Evolutionary conservation across 805 yeast genomes (phyloP), one percentile per base, ranked within the genome.

Genomic region (Tetrapisispora pingtungensis): DNA sequence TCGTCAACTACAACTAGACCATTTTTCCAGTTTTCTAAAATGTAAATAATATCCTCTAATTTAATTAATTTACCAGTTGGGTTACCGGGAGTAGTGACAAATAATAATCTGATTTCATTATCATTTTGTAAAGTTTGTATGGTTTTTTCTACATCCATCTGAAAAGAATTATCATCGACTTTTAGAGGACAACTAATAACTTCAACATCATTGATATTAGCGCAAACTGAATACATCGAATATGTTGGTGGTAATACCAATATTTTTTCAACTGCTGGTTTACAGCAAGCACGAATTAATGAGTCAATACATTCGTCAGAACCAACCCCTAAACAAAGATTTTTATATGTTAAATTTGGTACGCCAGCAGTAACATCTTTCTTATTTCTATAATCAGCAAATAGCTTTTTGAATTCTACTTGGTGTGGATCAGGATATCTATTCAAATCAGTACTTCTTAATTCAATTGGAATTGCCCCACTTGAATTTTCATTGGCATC

Each of bases 361-460:
- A 51, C 49, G 6, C 44, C 20, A 20, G 58, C 52, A 8, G 53
- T 50, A 7, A 59, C 49, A 17, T 42, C 40, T 22, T 36, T 36
- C 15, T 7, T 14, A 60, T 86, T 88, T 50, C 98, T 74, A 58
- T 82, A 82, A 33, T 77, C 69, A 40, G 84, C 77, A 41, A 90
- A 70, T 50, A 79, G 79, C 49, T 74, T 67, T 60, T 93, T 93
- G 55, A 93, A 72, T 30, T 72, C 81, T 7, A 75, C 46, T 58
- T 90, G 97, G 66, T 93, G 97, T 10, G 98, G 98, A 57, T 93
- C 98, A 15, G 98, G 98, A 62, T 93, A 93, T 57, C 98, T 74
- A 69, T 93, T 81, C 54, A 93, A 76, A 40, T 80, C 81, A 49
- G 83, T 90, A 1, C 63, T 64, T 1, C 53, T 51, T 20, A 78